Evolutionary conservation across 352 stramenopile genomes (phyloP).

Genomic region (Phytophthora hibernalis): DNA sequence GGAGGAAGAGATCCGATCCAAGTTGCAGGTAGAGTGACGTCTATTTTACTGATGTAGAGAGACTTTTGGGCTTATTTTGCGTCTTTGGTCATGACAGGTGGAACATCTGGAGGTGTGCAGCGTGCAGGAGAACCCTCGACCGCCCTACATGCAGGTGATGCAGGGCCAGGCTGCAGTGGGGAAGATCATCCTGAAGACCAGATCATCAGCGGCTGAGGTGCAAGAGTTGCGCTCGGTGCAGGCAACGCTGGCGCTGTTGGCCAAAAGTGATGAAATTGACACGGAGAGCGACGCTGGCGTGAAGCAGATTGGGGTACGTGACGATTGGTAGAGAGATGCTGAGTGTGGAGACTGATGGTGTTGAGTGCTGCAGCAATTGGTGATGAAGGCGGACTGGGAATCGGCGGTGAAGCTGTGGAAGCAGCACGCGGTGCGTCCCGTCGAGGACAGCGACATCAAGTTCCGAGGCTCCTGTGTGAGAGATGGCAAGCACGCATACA

Average conservation of each 20-base stretch:
- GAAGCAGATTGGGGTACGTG: slow-evolving; percentile 68
- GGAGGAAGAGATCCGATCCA: slow-evolving; percentile 71
- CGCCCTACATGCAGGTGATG: slow-evolving; percentile 70
- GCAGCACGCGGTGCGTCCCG: slow-evolving; percentile 36
- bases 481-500: slow-evolving; percentile 78
- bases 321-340: background rate
- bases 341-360: slow-evolving; percentile 8
- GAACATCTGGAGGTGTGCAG: slow-evolving; percentile 71
- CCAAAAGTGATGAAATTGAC: slow-evolving; percentile 61
- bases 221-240: slow-evolving; percentile 66
- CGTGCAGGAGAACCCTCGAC: slow-evolving; percentile 59
- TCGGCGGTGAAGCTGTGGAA: slow-evolving; percentile 67
- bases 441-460: slow-evolving; percentile 39
- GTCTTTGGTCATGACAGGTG: slow-evolving; percentile 43
- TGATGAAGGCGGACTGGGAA: slow-evolving; percentile 61
- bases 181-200: slow-evolving; percentile 67
- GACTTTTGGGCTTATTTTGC: background rate
- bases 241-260: slow-evolving; percentile 63
- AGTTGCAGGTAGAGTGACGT: slow-evolving; percentile 51
- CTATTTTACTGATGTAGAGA: background rate
- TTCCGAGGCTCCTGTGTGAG: slow-evolving; percentile 85
- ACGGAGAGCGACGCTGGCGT: slow-evolving; percentile 56
- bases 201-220: slow-evolving; percentile 55
- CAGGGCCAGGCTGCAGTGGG: slow-evolving; percentile 78
- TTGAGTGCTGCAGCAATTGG: slow-evolving; percentile 44